These are phyloP conservation scores for Suillus luteus DNA, from an alignment of 768 basidiomycete species.

Conservation along the genomic window DNA sequence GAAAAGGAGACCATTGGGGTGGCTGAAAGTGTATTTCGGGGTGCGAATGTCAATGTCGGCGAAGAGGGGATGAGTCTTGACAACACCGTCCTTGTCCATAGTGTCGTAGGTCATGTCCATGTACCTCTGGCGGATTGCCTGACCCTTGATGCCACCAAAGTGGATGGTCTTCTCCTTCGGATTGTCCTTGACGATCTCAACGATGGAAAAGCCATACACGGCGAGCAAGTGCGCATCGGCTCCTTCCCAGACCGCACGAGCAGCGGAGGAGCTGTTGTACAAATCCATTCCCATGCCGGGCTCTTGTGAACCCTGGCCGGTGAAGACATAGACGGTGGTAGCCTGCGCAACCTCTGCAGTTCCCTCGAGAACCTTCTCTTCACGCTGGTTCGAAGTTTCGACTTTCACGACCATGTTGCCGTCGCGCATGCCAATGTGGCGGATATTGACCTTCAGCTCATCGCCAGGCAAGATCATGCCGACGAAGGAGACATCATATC, in stretches of 20 bases:
- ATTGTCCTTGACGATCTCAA: constrained; percentile 98
- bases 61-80: constrained; percentile 96
- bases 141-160: constrained; percentile 99
- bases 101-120: constrained; percentile 99
- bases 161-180: constrained; percentile 98
- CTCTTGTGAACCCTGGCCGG: constrained; percentile 97
- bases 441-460: constrained; percentile 81
- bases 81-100: constrained; percentile 92
- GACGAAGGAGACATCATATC: constrained; percentile 93
- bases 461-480: constrained; percentile 96
- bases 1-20: constrained; percentile 92
- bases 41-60: constrained; percentile 94
- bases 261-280: constrained; percentile 89
- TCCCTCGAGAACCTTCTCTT: constrained; percentile 91
- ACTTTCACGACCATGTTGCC: constrained; percentile 93
- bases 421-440: constrained; percentile 88
- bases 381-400: constrained; percentile 79
- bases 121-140: constrained; percentile 97
- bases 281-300: constrained; percentile 99
- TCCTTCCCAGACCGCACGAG: constrained; percentile 95
- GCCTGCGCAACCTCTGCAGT: constrained; percentile 93
- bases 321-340: constrained; percentile 94
- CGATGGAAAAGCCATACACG: constrained; percentile 97
- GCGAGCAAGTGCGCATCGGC: constrained; percentile 92
- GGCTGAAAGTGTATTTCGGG: constrained; percentile 97